These are phyloP conservation scores for Pseudocercospora crystallina DNA, from an alignment of 2,329 filamentous ascomycete genomes.

Conservation along the genomic window DNA sequence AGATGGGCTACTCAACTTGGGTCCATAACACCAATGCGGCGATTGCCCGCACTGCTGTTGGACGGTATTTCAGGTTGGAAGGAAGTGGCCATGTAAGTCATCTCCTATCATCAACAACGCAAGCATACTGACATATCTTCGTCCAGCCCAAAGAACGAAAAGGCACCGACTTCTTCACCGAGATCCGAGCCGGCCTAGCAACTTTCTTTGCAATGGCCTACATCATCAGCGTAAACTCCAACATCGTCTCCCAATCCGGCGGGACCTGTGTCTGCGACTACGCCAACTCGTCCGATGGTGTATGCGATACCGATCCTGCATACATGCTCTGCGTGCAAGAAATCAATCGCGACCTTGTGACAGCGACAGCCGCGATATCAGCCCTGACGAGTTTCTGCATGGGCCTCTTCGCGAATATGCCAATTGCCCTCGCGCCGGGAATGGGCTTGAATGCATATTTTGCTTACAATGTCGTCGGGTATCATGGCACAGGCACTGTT, in stretches of 20 bases:
- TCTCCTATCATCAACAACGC: neutral
- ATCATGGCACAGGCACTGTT: slow-evolving; percentile 70
- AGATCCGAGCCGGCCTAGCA: slow-evolving; percentile 77
- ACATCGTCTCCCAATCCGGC: slow-evolving; percentile 69
- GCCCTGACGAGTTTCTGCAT: slow-evolving; percentile 79
- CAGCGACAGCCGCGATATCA: slow-evolving; percentile 79
- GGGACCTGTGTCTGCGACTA: slow-evolving; percentile 71
- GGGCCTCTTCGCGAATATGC: slow-evolving; percentile 80
- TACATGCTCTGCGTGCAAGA: slow-evolving; percentile 63
- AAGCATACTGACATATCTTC: slow-evolving; percentile 16
- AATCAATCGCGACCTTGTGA: slow-evolving; percentile 76
- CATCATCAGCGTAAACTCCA: slow-evolving; percentile 66
- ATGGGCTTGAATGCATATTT: slow-evolving; percentile 90
- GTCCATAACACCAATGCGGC: slow-evolving; percentile 35
- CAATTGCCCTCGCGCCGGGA: slow-evolving; percentile 70
- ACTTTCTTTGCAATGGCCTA: slow-evolving; percentile 72
- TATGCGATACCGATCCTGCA: slow-evolving; percentile 56
- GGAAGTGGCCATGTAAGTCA: slow-evolving; percentile 69
- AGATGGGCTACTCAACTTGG: slow-evolving; percentile 25
- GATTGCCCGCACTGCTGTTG: slow-evolving; percentile 65
- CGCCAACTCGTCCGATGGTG: slow-evolving; percentile 44
- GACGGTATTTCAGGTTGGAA: slow-evolving; percentile 75
- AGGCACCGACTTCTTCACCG: slow-evolving; percentile 76
- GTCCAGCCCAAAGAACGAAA: slow-evolving; percentile 66
- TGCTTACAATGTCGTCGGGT: slow-evolving; percentile 76